Evolutionary conservation across 2,329 filamentous ascomycete species (phyloP), one percentile per base, ranked within the genome.

Genomic region (Balansia obtecta): DNA sequence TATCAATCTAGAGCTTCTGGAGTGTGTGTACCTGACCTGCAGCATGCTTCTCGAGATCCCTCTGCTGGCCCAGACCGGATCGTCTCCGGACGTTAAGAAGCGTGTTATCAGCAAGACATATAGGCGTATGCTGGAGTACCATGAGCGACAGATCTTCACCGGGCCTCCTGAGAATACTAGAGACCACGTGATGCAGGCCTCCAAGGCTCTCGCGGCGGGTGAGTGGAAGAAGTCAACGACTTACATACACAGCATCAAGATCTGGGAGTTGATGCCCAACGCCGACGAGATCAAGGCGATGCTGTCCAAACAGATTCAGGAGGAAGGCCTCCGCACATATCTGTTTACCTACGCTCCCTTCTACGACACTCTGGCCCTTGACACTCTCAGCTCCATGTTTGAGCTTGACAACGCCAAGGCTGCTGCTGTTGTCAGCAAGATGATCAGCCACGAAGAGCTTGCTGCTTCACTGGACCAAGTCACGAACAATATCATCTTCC

Each of bases 21-120:
- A 98, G 74, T 97, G 93, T 64, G 91, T 97, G 55, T 98, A 98
- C 74, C 80, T 98, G 53, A 97, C 93, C 47, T 97, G 91, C 76
- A 96, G 89, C 72, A 98, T 98, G 93, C 85, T 98, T 57, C 81
- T 98, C 51, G 93, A 98, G 74, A 97, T 98, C 55, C 93, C 93
- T 53, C 83, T 97, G 45, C 83, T 98, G 59, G 94, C 93, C 46
- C 93, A 97, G 71, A 94, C 91, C 37, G 93, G 93, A 57, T 97
- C 91, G 8, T 93, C 91, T 20, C 94, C 93, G 12, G 93, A 98
- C 66, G 82, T 97, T 68, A 94, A 88, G 80, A 96, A 96, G 80
- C 83, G 91, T 55, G 82, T 97, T 63, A 97, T 98, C 68, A 96
- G 90, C 77, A 98, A 98, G 80, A 97, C 93, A 3, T 98, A 97